Evolutionary conservation across 2,329 filamentous ascomycete genomes (phyloP).

Genomic region (Fusarium subglutinans): DNA sequence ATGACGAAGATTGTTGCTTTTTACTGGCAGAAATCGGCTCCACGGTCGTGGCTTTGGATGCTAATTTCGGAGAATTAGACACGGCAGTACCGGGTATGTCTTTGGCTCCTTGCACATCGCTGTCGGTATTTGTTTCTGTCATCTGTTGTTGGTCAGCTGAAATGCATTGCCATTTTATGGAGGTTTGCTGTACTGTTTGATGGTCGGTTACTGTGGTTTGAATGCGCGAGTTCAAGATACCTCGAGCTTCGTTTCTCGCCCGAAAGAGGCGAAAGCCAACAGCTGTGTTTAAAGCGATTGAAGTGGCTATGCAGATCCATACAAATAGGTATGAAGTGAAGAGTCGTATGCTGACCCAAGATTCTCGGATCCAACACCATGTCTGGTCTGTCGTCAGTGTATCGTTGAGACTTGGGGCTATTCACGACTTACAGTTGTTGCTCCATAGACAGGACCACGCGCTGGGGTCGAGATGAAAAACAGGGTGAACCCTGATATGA

Average conservation of each 20-base stretch:
- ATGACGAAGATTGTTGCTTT: background rate
- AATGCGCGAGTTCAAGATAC: background rate
- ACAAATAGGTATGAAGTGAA: background rate
- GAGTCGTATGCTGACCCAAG: background rate
- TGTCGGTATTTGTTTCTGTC: background rate
- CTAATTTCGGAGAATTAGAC: background rate
- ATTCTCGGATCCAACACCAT: background rate
- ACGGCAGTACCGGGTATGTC: background rate
- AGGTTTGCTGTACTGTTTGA: background rate
- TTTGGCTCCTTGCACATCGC: rapidly evolving
- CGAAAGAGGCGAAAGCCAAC: background rate
- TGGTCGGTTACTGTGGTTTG: background rate
- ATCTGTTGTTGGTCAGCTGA: background rate
- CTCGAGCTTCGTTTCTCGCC: background rate
- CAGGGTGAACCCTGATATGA: background rate
- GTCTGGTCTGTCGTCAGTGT: background rate
- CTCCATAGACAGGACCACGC: background rate
- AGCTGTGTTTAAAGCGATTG: background rate
- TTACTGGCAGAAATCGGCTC: background rate
- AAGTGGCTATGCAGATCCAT: background rate
- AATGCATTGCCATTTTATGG: rapidly evolving
- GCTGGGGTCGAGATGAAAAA: background rate
- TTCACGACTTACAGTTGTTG: background rate
- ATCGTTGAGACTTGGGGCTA: rapidly evolving
- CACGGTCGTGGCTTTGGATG: background rate